These are phyloP conservation scores for Prosopis cineraria DNA, from an alignment of 306 rosid species.

Conservation along the genomic window DNA sequence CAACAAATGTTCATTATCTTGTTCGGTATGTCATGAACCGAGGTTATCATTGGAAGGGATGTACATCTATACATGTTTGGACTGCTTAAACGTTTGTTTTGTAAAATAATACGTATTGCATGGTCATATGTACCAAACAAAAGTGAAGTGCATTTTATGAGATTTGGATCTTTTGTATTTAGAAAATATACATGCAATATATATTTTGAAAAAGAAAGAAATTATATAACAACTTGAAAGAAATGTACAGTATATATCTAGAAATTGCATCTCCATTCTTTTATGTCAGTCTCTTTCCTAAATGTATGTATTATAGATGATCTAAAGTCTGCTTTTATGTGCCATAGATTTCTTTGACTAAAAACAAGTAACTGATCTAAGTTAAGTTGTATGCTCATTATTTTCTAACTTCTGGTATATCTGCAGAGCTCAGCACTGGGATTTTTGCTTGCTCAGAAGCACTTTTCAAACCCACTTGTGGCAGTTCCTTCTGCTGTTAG, in stretches of 20 bases:
- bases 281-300: background rate
- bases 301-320: background rate
- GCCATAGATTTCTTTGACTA: background rate
- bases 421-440: slow-evolving; percentile 96
- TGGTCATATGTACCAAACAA: background rate
- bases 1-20: background rate
- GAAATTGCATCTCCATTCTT: background rate
- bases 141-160: background rate
- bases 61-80: background rate
- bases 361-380: background rate
- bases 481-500: slow-evolving; percentile 97
- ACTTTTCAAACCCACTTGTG: slow-evolving; percentile 84
- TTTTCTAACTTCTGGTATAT: background rate
- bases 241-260: no score
- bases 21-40: background rate
- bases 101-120: background rate
- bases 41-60: background rate
- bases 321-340: background rate
- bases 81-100: background rate
- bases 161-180: background rate
- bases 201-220: background rate
- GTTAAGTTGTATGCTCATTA: background rate
- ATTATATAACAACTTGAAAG: background rate
- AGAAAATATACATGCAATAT: background rate
- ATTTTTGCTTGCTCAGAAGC: slow-evolving; percentile 93